Evolutionary conservation across 2,329 filamentous ascomycete species (phyloP).

Genomic region (Helminthosporium solani): DNA sequence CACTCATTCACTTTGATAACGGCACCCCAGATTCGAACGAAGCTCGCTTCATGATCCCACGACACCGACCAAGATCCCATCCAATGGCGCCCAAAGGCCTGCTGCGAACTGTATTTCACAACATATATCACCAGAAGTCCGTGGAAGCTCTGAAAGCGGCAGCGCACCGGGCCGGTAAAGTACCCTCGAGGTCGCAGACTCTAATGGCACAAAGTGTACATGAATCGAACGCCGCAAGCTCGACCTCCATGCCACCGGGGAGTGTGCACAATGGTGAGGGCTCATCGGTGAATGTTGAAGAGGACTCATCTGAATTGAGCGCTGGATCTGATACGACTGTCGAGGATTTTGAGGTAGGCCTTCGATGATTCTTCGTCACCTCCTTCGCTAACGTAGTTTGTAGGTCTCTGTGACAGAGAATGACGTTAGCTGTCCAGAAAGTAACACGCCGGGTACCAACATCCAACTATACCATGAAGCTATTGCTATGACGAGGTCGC

Average conservation of each 20-base stretch:
- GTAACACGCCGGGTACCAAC: neutral
- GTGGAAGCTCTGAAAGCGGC: neutral
- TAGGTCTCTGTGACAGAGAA: neutral
- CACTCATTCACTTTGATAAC: neutral
- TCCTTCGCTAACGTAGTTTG: neutral
- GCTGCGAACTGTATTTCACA: constrained; percentile 7
- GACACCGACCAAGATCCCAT: neutral
- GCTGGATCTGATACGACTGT: neutral
- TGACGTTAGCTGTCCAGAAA: neutral
- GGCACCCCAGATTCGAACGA: neutral
- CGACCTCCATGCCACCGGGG: neutral
- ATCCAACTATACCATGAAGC: neutral
- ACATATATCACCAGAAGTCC: constrained; percentile 5
- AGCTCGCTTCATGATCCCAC: neutral
- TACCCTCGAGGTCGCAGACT: neutral
- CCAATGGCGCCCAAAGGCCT: constrained; percentile 7
- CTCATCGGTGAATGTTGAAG: neutral
- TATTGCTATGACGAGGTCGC: constrained; percentile 1
- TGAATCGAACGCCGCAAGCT: too few species aligned
- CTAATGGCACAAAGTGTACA: neutral
- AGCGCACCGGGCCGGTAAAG: neutral
- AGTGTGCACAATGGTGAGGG: neutral
- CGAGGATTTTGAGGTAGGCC: neutral
- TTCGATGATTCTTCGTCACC: too few species aligned
- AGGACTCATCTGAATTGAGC: neutral